Evolutionary conservation across 306 rosid genomes (phyloP).

Genomic region (Sechiopsis laciniata): DNA sequence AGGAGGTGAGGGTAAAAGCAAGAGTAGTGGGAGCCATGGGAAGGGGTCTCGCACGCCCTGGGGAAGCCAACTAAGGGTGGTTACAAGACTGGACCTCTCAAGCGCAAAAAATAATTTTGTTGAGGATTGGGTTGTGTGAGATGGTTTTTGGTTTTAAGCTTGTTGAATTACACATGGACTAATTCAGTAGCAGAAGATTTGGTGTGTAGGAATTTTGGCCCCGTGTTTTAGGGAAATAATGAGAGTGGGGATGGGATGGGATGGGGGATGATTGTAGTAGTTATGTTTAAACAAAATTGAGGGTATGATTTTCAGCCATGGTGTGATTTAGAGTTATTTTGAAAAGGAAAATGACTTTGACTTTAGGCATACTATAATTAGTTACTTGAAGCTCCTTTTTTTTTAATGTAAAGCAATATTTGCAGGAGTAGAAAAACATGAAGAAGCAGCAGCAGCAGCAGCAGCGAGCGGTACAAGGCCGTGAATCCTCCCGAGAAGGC

Average conservation of each 20-base stretch:
- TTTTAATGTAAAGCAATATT: constrained; percentile 13
- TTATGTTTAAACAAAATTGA: background rate
- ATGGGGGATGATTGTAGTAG: background rate
- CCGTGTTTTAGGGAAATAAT: background rate
- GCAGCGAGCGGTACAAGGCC: constrained; percentile 43
- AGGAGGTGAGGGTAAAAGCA: constrained; percentile 83
- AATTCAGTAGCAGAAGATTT: background rate
- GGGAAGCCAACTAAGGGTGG: constrained; percentile 80
- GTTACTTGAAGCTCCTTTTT: too few species aligned
- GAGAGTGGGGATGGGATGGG: background rate
- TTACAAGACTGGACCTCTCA: constrained; percentile 67
- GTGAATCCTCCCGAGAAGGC: constrained; percentile 39
- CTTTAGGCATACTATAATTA: too few species aligned
- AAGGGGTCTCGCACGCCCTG: constrained; percentile 58
- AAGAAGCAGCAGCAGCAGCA: too few species aligned
- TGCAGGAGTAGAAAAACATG: constrained; percentile 34
- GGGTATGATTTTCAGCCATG: background rate
- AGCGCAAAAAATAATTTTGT: constrained; percentile 41
- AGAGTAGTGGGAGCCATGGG: constrained; percentile 58
- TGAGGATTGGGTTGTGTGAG: background rate
- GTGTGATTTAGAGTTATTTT: background rate
- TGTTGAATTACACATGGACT: background rate
- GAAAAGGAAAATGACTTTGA: too few species aligned
- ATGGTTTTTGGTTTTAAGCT: background rate
- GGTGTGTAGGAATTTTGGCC: background rate